Conservation (phyloP, 345 rosid genomes). For the Boechera stricta region DNA sequence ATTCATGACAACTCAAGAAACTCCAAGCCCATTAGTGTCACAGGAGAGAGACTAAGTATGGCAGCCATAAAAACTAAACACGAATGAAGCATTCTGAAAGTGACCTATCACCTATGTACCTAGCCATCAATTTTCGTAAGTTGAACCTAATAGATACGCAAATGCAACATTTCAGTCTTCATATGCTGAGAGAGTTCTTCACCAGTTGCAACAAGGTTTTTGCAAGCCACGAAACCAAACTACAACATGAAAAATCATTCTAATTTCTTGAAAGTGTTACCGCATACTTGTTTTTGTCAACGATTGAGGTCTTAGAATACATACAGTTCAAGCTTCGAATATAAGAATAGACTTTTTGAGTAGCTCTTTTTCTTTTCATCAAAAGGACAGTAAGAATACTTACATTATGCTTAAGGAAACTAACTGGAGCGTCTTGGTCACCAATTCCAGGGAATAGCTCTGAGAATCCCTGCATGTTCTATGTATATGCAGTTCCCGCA, state of each 20-base stretch:
- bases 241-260: background rate
- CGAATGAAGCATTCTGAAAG: background rate
- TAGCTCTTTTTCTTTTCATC: conserved; percentile 1
- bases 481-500: background rate
- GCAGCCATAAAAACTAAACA: background rate
- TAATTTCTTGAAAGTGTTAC: background rate
- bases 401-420: conserved; percentile 74
- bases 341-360: background rate
- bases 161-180: background rate
- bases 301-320: background rate
- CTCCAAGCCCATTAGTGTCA: background rate
- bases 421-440: conserved; percentile 57
- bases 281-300: background rate
- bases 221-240: background rate
- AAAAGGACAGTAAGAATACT: conserved; percentile 44
- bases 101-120: background rate
- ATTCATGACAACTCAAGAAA: background rate
- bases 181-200: background rate
- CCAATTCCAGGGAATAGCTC: conserved; percentile 64
- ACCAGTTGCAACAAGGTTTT: background rate
- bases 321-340: background rate
- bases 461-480: conserved; percentile 47
- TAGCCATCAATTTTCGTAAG: background rate
- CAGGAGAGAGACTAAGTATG: background rate
- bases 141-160: background rate